Conservation (phyloP, 768 basidiomycete genomes). For the Mycena olivaceomarginata region DNA sequence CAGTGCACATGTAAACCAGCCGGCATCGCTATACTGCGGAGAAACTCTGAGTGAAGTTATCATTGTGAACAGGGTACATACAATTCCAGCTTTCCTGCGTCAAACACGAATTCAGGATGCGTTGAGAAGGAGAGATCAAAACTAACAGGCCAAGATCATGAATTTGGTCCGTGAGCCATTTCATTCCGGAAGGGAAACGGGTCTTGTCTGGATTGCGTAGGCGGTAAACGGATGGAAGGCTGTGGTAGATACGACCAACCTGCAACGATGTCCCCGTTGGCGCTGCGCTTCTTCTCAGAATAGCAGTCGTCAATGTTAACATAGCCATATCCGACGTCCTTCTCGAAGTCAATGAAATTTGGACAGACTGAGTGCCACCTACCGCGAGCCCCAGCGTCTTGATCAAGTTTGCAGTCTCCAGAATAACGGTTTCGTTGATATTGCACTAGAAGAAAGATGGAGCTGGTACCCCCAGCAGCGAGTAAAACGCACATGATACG, state of each 20-base stretch:
- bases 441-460: conserved; percentile 65
- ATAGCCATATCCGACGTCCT: conserved; percentile 77
- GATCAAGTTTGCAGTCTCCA: conserved; percentile 70
- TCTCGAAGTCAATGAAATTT: not conserved
- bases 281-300: conserved; percentile 72
- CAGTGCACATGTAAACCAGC: conserved; percentile 80
- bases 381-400: conserved; percentile 72
- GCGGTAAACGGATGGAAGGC: not conserved
- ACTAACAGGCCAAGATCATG: conserved; percentile 75
- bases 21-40: conserved; percentile 78
- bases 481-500: conserved; percentile 70
- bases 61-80: conserved; percentile 58
- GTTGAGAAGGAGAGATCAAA: conserved; percentile 27
- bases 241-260: conserved; percentile 56
- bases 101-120: not conserved
- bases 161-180: conserved; percentile 71
- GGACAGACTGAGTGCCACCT: conserved; percentile 21
- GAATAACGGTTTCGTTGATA: conserved; percentile 72
- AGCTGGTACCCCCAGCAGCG: not conserved
- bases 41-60: not conserved
- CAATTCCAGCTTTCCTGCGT: conserved; percentile 76
- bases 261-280: conserved; percentile 73
- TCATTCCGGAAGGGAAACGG: conserved; percentile 78
- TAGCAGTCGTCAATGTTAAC: conserved; percentile 83
- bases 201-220: conserved; percentile 59